Evolutionary conservation across 768 basidiomycete species (phyloP).

Genomic region (Daedaleopsis nitida): DNA sequence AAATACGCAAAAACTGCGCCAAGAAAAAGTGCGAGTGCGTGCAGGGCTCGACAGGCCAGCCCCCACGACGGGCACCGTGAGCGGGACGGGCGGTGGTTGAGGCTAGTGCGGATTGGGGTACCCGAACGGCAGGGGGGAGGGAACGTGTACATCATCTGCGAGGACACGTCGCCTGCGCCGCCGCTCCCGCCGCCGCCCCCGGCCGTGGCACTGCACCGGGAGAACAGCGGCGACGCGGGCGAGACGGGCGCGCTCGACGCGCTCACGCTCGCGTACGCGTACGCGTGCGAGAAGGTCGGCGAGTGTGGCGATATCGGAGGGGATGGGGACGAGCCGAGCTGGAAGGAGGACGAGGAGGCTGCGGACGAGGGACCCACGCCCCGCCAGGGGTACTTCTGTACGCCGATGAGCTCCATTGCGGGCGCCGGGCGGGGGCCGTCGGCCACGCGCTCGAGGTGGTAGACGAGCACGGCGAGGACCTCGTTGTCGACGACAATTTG

Average conservation of each 20-base stretch:
- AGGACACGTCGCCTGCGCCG: neutral
- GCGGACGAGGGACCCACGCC: conserved; percentile 22
- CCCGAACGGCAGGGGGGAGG: neutral
- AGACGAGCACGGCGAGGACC: conserved; percentile 63
- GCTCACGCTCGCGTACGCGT: too few species aligned
- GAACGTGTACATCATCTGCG: neutral
- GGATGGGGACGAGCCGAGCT: conserved; percentile 26
- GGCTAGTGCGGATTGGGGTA: neutral
- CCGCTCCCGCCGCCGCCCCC: neutral
- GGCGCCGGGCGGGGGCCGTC: conserved; percentile 47
- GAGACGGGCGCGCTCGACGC: conserved; percentile 19
- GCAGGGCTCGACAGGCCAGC: too few species aligned
- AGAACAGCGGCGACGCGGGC: conserved; percentile 11
- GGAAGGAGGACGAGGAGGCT: conserved; percentile 22
- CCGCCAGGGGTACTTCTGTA: conserved; percentile 43
- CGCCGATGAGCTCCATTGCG: conserved; percentile 59
- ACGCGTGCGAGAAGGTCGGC: conserved; percentile 10
- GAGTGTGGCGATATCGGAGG: conserved; percentile 25
- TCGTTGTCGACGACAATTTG: conserved; percentile 68
- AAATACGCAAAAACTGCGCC: conserved; percentile 15
- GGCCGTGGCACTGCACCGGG: neutral
- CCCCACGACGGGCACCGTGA: too few species aligned
- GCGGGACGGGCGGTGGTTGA: too few species aligned
- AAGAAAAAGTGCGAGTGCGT: neutral
- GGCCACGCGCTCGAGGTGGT: conserved; percentile 64